Evolutionary conservation across 1,284 basidiomycete genomes (phyloP), one percentile per base, ranked within the genome.

Genomic region (Puccinia triticina): DNA sequence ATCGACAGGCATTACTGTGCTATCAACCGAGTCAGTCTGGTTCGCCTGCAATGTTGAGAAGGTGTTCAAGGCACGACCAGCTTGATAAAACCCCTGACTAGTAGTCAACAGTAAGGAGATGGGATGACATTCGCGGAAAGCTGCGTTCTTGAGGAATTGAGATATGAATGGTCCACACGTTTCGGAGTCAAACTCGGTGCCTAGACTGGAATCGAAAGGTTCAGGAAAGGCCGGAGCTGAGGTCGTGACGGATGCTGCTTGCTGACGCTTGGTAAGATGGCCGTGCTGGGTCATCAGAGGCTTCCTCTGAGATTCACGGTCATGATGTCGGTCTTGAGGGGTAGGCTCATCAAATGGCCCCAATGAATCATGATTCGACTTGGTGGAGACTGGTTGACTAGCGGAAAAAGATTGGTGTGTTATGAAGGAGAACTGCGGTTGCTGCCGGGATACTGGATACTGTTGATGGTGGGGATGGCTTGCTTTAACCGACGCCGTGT

Each of bases 181-280:
- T 23, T 48, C 43, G 10, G 57, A 61, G 8, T 59, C 53, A 77
- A 77, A 77, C 40, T 61, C 53, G 12, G 37, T 34, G 23, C 75
- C 75, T 26, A 77, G 34, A 43, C 75, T 77, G 0, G 75, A 40
- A 21, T 77, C 75, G 26, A 77, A 77, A 26, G 75, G 75, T 64
- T 48, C 26, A 46, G 75, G 75, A 32, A 75, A 75, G 37, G 16
- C 18, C 4, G 53, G 40, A 46, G 73, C 26, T 32, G 48, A 1
- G 4, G 37, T 23, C 34, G 67, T 32, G 32, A 29, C 11, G 32
- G 59, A 61, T 32, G 14, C 29, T 66, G 5, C 18, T 66, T 66
- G 61, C 34, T 66, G 61, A 18, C 61, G 34, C 34, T 66, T 66
- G 61, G 34, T 5, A 66, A 66, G 61, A 40, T 66, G 61, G 21